Evolutionary conservation across 2,329 filamentous ascomycete genomes (phyloP), one percentile per base, ranked within the genome.

Genomic region (Amphichorda felina): DNA sequence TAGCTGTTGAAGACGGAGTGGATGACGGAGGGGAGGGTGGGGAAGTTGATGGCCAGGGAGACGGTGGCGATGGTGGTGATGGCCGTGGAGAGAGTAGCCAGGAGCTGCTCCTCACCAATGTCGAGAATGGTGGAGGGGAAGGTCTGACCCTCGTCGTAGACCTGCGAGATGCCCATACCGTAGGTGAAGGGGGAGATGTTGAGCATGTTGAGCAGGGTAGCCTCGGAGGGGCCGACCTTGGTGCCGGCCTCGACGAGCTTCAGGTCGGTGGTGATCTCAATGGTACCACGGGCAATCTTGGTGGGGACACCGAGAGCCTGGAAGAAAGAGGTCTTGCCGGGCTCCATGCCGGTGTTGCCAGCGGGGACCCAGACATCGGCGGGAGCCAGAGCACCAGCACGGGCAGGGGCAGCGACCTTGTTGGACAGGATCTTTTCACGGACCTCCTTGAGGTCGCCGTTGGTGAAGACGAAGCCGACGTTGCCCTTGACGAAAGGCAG

Each of bases 271-370:
- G 88, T 95, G 62, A 98, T 98, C 85, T 98, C 91, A 71, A 98
- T 98, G 71, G 91, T 98, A 93, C 91, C 93, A 94, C 91, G 91
- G 63, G 91, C 91, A 72, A 98, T 98, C 87, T 98, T 98, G 79
- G 91, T 98, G 62, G 91, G 91, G 63, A 98, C 87, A 86, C 89
- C 89, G 69, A 98, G 91, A 58, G 91, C 91, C 82, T 98, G 91
- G 88, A 98, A 98, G 87, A 98, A 98, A 63, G 91, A 96, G 60
- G 91, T 98, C 84, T 98, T 98, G 68, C 93, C 93, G 63, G 91
- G 93, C 70, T 98, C 91, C 91, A 98, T 98, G 72, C 91, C 91
- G 58, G 91, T 98, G 83, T 98, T 98, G 69, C 91, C 91, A 53
- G 88, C 91, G 50, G 91, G 91, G 51, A 98, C 65, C 73, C 70